Evolutionary conservation across 2,329 filamentous ascomycete genomes (phyloP).

Genomic region (Chrysoporthe puriensis): DNA sequence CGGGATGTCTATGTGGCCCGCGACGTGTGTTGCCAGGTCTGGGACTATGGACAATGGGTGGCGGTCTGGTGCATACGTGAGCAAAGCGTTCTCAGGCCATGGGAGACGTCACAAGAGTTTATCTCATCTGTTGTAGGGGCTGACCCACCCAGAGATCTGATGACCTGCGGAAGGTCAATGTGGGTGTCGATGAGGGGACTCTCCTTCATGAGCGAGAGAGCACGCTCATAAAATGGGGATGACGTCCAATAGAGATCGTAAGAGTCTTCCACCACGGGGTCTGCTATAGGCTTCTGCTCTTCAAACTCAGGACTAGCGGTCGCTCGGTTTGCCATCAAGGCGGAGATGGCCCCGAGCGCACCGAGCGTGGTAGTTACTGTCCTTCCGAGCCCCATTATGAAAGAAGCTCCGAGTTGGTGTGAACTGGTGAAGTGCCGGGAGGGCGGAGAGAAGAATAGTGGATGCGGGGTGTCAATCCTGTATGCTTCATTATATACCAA

Average conservation of each 20-base stretch:
- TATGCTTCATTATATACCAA: not conserved
- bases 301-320: slow-evolving; percentile 9
- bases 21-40: slow-evolving; percentile 26
- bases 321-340: not conserved
- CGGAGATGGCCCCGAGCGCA: not conserved
- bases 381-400: not conserved
- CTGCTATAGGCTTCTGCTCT: slow-evolving; percentile 14
- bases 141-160: slow-evolving; percentile 27
- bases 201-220: slow-evolving; percentile 19
- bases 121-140: slow-evolving; percentile 31
- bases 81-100: slow-evolving; percentile 30
- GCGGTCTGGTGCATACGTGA: slow-evolving; percentile 1
- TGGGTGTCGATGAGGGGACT: slow-evolving; percentile 41
- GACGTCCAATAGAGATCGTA: slow-evolving; percentile 18
- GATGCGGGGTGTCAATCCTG: not conserved
- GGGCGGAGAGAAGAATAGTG: too few species aligned
- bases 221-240: slow-evolving; percentile 8
- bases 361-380: not conserved
- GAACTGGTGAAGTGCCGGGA: not conserved
- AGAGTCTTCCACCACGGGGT: not conserved
- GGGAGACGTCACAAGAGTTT: slow-evolving; percentile 32
- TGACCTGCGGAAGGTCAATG: slow-evolving; percentile 39
- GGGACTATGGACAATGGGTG: slow-evolving; percentile 16
- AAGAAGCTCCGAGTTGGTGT: not conserved
- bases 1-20: slow-evolving; percentile 40